A percentile compares a stretch with the other conserved stretches of the same genome.
These are phyloP conservation scores for Candida manassasensis DNA, from an alignment of 805 yeast genomes.

Conservation along the genomic window DNA sequence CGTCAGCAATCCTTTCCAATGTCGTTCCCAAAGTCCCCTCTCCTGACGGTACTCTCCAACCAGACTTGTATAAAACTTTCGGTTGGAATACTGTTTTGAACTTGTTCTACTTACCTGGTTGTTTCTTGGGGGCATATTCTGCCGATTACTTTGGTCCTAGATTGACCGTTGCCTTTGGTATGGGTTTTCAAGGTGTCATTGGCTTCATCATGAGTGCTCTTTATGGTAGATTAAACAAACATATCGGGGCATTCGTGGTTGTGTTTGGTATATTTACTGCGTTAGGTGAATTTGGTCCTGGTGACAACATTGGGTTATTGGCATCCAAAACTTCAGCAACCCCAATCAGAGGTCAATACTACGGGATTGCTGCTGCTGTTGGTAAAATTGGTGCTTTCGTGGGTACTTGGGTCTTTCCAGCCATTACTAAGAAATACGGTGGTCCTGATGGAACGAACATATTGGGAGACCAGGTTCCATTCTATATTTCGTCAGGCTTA, in stretches of 20 bases:
- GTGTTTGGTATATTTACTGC: slow-evolving; percentile 85
- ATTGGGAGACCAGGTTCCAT: slow-evolving; percentile 68
- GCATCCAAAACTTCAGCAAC: slow-evolving; percentile 86
- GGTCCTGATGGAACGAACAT: slow-evolving; percentile 39
- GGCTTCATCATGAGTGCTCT: slow-evolving; percentile 83
- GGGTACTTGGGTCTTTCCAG: slow-evolving; percentile 86
- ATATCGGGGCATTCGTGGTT: slow-evolving; percentile 76
- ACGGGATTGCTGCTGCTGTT: slow-evolving; percentile 85
- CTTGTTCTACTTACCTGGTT: slow-evolving; percentile 85
- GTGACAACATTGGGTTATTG: slow-evolving; percentile 83
- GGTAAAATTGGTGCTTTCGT: slow-evolving; percentile 93
- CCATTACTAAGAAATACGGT: slow-evolving; percentile 56
- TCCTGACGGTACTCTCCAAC: slow-evolving; percentile 43
- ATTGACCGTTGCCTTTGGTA: slow-evolving; percentile 66
- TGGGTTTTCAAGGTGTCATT: slow-evolving; percentile 64
- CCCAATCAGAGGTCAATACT: slow-evolving; percentile 84
- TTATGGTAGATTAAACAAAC: slow-evolving; percentile 48
- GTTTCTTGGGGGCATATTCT: slow-evolving; percentile 76
- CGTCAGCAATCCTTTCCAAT: slow-evolving; percentile 59
- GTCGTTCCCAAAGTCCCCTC: slow-evolving; percentile 32
- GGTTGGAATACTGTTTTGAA: slow-evolving; percentile 93
- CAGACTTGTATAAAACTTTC: slow-evolving; percentile 57
- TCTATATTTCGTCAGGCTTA: slow-evolving; percentile 74
- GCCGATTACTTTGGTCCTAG: slow-evolving; percentile 94
- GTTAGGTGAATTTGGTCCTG: slow-evolving; percentile 92